Percentiles rank a stretch among this genome's conserved stretches.
phyloP scores from a whole-genome alignment of 1,139 yeast species.

The Scheffersomyces quercinus region DNA sequence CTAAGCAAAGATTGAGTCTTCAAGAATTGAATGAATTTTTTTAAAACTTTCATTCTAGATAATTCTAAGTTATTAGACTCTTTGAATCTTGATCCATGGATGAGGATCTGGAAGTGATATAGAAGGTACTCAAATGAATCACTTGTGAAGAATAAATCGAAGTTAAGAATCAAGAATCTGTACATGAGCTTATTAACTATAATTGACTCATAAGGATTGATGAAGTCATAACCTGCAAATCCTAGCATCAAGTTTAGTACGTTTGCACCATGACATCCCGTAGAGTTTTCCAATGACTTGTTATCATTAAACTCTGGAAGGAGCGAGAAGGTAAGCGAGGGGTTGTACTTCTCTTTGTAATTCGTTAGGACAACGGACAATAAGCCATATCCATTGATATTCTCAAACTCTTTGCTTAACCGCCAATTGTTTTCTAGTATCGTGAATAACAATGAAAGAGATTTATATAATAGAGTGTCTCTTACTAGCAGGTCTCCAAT shows the following conservation, averaged over 20 bases:
- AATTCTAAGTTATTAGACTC: slow-evolving; percentile 53
- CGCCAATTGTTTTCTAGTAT: slow-evolving; percentile 39
- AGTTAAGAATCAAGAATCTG: slow-evolving; percentile 31
- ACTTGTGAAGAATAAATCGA: slow-evolving; percentile 35
- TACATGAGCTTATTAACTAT: slow-evolving; percentile 33
- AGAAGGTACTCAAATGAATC: slow-evolving; percentile 52
- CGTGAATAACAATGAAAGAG: slow-evolving; percentile 27
- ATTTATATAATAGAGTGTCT: slow-evolving; percentile 23
- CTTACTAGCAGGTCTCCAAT: slow-evolving; percentile 10
- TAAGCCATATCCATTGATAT: slow-evolving; percentile 42
- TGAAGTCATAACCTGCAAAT: slow-evolving; percentile 27
- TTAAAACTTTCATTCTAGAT: slow-evolving; percentile 53
- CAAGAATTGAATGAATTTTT: slow-evolving; percentile 53
- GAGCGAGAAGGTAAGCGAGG: slow-evolving; percentile 17
- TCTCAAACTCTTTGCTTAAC: slow-evolving; percentile 42
- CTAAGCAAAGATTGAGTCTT: slow-evolving; percentile 28
- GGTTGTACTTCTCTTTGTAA: slow-evolving; percentile 26
- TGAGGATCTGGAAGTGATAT: slow-evolving; percentile 56
- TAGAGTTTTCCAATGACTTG: slow-evolving; percentile 1
- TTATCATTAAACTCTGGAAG: slow-evolving; percentile 4
- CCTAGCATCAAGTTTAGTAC: slow-evolving; percentile 23
- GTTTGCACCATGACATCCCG: slow-evolving; percentile 5
- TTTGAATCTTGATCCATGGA: slow-evolving; percentile 50
- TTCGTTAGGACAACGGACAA: slow-evolving; percentile 32
- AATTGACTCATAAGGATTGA: slow-evolving; percentile 27